Evolutionary conservation across 352 stramenopile species (phyloP), one percentile per base, ranked within the genome.

Genomic region (Aphanomyces invadans): DNA sequence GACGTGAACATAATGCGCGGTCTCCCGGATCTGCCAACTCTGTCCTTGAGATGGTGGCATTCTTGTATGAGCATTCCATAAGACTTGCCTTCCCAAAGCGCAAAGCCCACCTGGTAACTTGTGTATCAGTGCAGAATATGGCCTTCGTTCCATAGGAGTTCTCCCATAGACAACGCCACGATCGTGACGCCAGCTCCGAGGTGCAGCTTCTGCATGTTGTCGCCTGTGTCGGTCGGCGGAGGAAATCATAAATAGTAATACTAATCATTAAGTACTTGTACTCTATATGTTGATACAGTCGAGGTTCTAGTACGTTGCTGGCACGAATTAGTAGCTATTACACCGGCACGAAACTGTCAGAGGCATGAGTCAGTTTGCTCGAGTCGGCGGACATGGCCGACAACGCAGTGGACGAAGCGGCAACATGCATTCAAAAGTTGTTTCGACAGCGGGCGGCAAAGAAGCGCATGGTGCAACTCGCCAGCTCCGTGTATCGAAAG

Each of bases 401-500:
- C 9, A 32, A 63, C 36, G 42, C 17, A 17, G 26, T 15, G 42
- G 11, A 42, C 2, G 60, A 12, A 32, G 60, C 60, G n/a, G 60
- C 60, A 3, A 42, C 15, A 11, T 15, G n/a, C n/a, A 67, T 67
- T 32, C 60, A 67, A 42, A 48, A 49, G 26, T n/a, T 67, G n/a
- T 57, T 36, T 19, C 60, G 60, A 17, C 17, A 42, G 31, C 60
- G 33, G 19, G 49, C 28, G 3, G 60, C 60, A 17, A 38, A 42
- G 29, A 15, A 57, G 31, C 12, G 56, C 29, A 67, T 56, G 31
- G 17, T 38, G 11, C 29, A 72, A 7, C 29, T 77, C 10, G 78
- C 73, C 15, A 71, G 70, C 2, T 62, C 67, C 25, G 19, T 73
- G 19, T 86, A 86, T 38, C 62, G 76, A 19, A 81, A 83, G 66